phyloP scores from a whole-genome alignment of 2,329 filamentous ascomycete species.

The Penicillium sclerotiorum region DNA sequence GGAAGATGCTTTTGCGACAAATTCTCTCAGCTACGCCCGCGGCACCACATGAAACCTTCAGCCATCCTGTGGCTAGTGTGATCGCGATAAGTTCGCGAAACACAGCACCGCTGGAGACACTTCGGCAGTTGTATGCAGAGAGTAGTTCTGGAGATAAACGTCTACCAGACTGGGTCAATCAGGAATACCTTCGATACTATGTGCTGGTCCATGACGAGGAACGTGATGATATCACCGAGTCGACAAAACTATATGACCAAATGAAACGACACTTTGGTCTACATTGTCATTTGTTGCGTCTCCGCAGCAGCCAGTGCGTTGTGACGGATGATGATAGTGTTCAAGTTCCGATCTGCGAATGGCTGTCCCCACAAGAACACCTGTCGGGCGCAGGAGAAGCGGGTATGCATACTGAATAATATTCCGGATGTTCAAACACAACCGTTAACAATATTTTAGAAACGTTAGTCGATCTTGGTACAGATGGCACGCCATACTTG shows the following conservation, averaged over 20 bases:
- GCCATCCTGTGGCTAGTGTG: conserved; percentile 90
- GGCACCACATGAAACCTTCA: conserved; percentile 86
- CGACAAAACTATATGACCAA: conserved; percentile 88
- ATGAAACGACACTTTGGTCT: conserved; percentile 99
- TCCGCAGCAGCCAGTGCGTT: conserved; percentile 82
- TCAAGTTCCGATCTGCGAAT: conserved; percentile 77
- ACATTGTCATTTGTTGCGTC: conserved; percentile 86
- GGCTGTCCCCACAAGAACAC: conserved; percentile 87
- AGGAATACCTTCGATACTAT: conserved; percentile 93
- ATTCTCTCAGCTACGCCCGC: conserved; percentile 78
- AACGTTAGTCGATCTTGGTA: conserved; percentile 62
- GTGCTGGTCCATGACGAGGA: conserved; percentile 97
- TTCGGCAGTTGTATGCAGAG: conserved; percentile 79
- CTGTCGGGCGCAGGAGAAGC: conserved; percentile 70
- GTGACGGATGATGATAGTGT: conserved; percentile 91
- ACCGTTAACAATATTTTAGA: conserved; percentile 27
- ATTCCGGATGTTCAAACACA: background rate
- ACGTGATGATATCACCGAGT: conserved; percentile 85
- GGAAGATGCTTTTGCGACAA: conserved; percentile 80
- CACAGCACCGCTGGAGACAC: conserved; percentile 78
- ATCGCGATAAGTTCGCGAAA: conserved; percentile 94
- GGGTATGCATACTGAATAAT: conserved; percentile 43
- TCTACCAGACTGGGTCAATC: conserved; percentile 83
- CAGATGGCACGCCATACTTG: conserved; percentile 71
- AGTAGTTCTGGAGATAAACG: conserved; percentile 76